Evolutionary conservation across 2,329 filamentous ascomycete species (phyloP).

Genomic region (Nothophoma quercina): DNA sequence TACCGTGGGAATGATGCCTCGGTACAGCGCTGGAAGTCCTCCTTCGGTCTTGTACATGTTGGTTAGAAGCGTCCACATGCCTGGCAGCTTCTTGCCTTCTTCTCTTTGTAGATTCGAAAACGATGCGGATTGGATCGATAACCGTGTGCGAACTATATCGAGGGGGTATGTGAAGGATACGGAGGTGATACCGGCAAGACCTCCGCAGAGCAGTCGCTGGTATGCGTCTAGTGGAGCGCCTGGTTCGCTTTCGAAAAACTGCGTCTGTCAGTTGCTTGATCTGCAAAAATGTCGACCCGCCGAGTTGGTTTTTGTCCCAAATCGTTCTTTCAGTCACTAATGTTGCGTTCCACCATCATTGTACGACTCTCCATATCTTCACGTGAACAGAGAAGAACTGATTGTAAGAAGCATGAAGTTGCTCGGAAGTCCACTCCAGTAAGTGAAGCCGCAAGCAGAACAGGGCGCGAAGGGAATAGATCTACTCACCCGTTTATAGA

Average conservation of each 20-base stretch:
- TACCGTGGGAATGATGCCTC: constrained; percentile 91
- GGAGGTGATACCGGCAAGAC: constrained; percentile 91
- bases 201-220: constrained; percentile 85
- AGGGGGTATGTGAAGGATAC: constrained; percentile 95
- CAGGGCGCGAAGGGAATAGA: constrained; percentile 1
- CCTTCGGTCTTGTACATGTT: constrained; percentile 93
- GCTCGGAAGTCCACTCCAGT: background rate
- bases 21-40: constrained; percentile 83
- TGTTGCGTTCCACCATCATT: background rate
- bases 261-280: constrained; percentile 9
- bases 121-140: constrained; percentile 97
- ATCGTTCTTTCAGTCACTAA: background rate
- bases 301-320: background rate
- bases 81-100: constrained; percentile 69
- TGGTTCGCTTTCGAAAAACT: constrained; percentile 79
- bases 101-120: constrained; percentile 74
- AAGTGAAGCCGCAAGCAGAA: background rate
- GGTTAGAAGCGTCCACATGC: constrained; percentile 87
- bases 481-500: constrained; percentile 84
- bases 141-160: constrained; percentile 92
- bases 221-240: constrained; percentile 77
- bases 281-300: background rate
- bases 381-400: background rate
- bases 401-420: background rate
- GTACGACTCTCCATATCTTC: background rate